These are phyloP conservation scores for Boletus semigastroideus DNA, from an alignment of 1,284 basidiomycete genomes.

Conservation along the genomic window DNA sequence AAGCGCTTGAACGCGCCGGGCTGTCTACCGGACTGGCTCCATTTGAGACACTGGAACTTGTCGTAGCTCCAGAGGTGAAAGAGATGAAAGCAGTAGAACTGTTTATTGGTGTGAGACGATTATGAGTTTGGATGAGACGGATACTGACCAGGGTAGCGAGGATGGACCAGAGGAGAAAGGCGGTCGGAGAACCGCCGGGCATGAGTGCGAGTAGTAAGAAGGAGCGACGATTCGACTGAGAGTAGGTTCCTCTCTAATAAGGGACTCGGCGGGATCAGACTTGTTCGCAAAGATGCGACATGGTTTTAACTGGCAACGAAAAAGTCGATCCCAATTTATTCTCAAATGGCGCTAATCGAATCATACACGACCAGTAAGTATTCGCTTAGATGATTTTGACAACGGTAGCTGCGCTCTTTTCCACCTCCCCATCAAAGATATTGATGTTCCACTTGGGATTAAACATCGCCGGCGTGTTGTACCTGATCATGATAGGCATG, in stretches of 20 bases:
- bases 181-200: slow-evolving; percentile 65
- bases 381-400: slow-evolving; percentile 41
- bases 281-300: slow-evolving; percentile 23
- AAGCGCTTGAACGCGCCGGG: slow-evolving; percentile 77
- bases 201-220: slow-evolving; percentile 35
- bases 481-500: slow-evolving; percentile 35
- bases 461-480: slow-evolving; percentile 67
- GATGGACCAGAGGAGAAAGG: slow-evolving; percentile 70
- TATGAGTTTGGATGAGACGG: background rate
- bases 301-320: background rate
- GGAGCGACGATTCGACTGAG: background rate
- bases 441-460: slow-evolving; percentile 65
- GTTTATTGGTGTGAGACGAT: background rate
- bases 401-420: slow-evolving; percentile 49
- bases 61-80: slow-evolving; percentile 75
- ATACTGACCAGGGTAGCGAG: slow-evolving; percentile 59
- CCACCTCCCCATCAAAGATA: slow-evolving; percentile 62
- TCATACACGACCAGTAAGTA: slow-evolving; percentile 10
- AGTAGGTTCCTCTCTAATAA: background rate
- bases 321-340: background rate
- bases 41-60: slow-evolving; percentile 66
- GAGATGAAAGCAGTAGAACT: slow-evolving; percentile 68
- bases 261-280: slow-evolving; percentile 2
- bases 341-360: slow-evolving; percentile 2
- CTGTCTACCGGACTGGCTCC: slow-evolving; percentile 63